Evolutionary conservation across 805 yeast genomes (phyloP), one percentile per base, ranked within the genome.

Genomic region (Metschnikowia peoriensis): DNA sequence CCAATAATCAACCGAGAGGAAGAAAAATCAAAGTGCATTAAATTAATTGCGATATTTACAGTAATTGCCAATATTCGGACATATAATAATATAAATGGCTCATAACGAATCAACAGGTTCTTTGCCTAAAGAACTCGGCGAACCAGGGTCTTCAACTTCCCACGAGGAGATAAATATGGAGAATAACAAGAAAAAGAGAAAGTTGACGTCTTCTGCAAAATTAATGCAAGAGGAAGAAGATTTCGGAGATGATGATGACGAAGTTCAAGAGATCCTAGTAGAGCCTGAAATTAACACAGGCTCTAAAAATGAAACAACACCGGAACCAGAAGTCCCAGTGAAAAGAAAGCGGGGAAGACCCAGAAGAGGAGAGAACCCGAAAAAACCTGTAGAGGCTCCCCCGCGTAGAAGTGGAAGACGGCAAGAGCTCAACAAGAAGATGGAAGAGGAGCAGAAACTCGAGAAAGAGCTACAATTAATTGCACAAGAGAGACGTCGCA

Each of bases 171-270:
- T 7, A 9, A 46, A 28, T 9, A 17, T 46, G n/a, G 29, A 38
- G 11, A 12, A 28, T 27, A 15, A 28, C 10, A 6, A 37, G 8
- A 22, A 17, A 11, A 39, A 45, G n/a, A 28, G 38, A 52, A 83
- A 88, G 0, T 64, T 71, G 22, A 59, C 59, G 27, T 37, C 64
- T 6, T 71, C 68, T 50, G 57, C 63, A 47, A 54, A 64, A 44
- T 57, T 69, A 47, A 62, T 68, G 69, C 73, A 69, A 29, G 72
- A 68, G 14, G 69, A 63, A 7, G 70, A 66, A 12, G 76, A 66
- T 7, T 70, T 65, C 28, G 57, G 52, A 1, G 76, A 66, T 4
- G 66, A 65, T 8, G 66, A 59, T n/a, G 66, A 57, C n/a, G 27
- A 42, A 15, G 45, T 22, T 41, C 8, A 6, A 29, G 37, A 28